Conservation (phyloP, 1,139 yeast genomes). For the Taiozyma sp. region DNA sequence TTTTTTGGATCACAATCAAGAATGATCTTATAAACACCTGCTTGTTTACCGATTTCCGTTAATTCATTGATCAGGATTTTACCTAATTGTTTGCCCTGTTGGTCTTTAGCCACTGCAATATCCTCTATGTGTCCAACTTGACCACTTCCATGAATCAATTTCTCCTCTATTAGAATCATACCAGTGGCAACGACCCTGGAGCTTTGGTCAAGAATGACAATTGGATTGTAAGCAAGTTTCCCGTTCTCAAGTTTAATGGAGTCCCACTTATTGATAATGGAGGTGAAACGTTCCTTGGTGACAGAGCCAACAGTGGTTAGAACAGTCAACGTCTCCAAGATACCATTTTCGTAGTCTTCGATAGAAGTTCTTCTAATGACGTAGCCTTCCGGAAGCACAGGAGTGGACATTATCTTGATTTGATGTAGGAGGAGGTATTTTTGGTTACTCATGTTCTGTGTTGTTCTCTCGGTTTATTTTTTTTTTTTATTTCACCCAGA, state of each 20-base stretch:
- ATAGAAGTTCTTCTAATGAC: slow-evolving; percentile 42
- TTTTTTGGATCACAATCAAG: slow-evolving; percentile 85
- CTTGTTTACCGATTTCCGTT: slow-evolving; percentile 50
- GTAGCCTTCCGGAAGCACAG: slow-evolving; percentile 45
- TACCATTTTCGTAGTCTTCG: slow-evolving; percentile 45
- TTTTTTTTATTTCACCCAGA: background rate
- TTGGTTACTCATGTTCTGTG: background rate
- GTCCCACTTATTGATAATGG: slow-evolving; percentile 46
- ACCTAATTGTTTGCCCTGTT: slow-evolving; percentile 87
- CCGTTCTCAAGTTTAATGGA: slow-evolving; percentile 24
- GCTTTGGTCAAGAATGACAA: slow-evolving; percentile 47
- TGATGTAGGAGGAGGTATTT: background rate
- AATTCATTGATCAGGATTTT: slow-evolving; percentile 57
- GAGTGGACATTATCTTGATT: background rate
- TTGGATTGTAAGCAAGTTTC: slow-evolving; percentile 47
- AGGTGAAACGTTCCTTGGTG: slow-evolving; percentile 36
- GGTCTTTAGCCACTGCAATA: slow-evolving; percentile 69
- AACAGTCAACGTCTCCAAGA: slow-evolving; percentile 44
- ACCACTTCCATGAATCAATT: slow-evolving; percentile 75
- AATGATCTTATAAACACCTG: slow-evolving; percentile 83
- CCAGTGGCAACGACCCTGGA: slow-evolving; percentile 42
- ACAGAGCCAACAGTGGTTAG: slow-evolving; percentile 67
- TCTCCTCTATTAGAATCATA: slow-evolving; percentile 52
- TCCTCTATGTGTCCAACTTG: slow-evolving; percentile 94
- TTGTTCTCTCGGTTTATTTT: background rate